Base-by-base conservation (phyloP, 2,329 filamentous ascomycete genomes). In the Aspergillus terreus region DNA sequence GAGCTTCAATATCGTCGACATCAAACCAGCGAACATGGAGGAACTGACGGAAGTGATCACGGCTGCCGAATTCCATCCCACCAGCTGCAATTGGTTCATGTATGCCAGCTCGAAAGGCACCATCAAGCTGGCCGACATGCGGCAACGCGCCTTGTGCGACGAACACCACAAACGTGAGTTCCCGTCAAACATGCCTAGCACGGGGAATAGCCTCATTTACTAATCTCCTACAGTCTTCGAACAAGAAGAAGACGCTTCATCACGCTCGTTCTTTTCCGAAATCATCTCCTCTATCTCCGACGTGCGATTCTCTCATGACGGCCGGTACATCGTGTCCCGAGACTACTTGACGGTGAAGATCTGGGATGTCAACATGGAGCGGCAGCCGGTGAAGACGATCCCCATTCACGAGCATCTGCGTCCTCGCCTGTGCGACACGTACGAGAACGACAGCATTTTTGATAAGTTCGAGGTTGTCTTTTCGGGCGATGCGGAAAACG, bases 381-480 rank as follows among this genome's bases (percentile, higher is more conserved):
- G 90, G 57, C 90, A 95, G 66, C 94, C 94, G 0, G 83, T 99
- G 65, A 99, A 99, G 82, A 97, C 92, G 11, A 99, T 99, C 66
- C 94, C 94, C 1, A 97, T 99, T 60, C 94, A 99, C 71, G 94
- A 99, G 70, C 94, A 99, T 68, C 83, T 99, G 45, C 85, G 94
- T 62, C 94, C 94, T 19, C 85, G 92, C 56, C 81, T 99, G 50
- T 99, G 94, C 73, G 94, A 99, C 68, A 99, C 94, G 2, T 99
- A 99, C 65, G 94, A 99, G 76, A 99, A 99, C 65, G 94, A 99
- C 69, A 96, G 91, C 72, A 99, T 99, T 68, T 99, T 99, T 68
- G 94, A 99, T 82, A 99, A 99, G 74, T 99, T 99, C 61, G 94
- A 99, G 75, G 94, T 99, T 40, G 92, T 97, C 47, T 99, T 99